phyloP scores from a whole-genome alignment of 352 stramenopile genomes.

The Thraustotheca clavata region DNA sequence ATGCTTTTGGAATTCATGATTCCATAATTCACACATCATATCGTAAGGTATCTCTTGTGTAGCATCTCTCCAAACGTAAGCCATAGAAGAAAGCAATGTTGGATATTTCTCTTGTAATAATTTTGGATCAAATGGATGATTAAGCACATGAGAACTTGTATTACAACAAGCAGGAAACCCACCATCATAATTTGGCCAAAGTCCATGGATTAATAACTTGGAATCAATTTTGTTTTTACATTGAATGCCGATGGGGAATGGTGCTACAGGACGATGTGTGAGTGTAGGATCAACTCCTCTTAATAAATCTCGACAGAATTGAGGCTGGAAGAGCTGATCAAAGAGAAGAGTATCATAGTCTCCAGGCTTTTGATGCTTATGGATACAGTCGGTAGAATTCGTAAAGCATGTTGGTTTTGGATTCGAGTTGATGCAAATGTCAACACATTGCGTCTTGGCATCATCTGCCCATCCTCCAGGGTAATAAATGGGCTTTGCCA shows the following conservation, averaged over 20 bases:
- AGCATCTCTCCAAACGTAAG: slow-evolving; percentile 52
- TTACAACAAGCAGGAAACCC: slow-evolving; percentile 67
- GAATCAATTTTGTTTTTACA: slow-evolving; percentile 36
- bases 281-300: slow-evolving; percentile 55
- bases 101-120: slow-evolving; percentile 34
- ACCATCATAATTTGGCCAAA: slow-evolving; percentile 73
- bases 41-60: slow-evolving; percentile 41
- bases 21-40: slow-evolving; percentile 69
- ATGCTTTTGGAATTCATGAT: slow-evolving; percentile 82
- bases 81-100: slow-evolving; percentile 39
- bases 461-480: slow-evolving; percentile 38
- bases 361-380: slow-evolving; percentile 50
- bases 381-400: slow-evolving; percentile 39
- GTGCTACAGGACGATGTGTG: slow-evolving; percentile 62
- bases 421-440: slow-evolving; percentile 59
- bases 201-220: slow-evolving; percentile 58
- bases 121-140: slow-evolving; percentile 46
- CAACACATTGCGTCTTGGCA: slow-evolving; percentile 43
- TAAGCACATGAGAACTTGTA: slow-evolving; percentile 35
- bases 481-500: slow-evolving; percentile 33
- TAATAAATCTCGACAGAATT: slow-evolving; percentile 71
- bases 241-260: slow-evolving; percentile 43
- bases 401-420: slow-evolving; percentile 48
- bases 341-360: slow-evolving; percentile 69
- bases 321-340: slow-evolving; percentile 67